Evolutionary conservation across 2,329 filamentous ascomycete species (phyloP).

Genomic region (Paracamarosporium sp.): DNA sequence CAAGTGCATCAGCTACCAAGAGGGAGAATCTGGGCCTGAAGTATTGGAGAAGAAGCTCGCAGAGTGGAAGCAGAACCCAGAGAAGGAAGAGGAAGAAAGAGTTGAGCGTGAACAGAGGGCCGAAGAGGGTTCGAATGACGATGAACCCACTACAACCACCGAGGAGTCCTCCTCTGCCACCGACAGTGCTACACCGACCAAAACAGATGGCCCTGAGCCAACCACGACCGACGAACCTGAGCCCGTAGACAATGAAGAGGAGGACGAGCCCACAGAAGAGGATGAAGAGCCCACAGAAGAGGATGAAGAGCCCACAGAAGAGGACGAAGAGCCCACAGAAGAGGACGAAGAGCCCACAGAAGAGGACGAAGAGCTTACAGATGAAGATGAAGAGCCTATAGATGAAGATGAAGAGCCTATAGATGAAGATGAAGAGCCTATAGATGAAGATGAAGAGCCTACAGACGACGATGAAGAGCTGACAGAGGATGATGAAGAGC

Average conservation of each 20-base stretch:
- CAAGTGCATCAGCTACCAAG: slow-evolving; percentile 8
- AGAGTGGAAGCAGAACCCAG: slow-evolving; percentile 6
- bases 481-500: background rate
- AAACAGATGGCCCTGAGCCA: background rate
- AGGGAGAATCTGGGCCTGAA: background rate
- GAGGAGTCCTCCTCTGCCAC: background rate
- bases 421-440: background rate
- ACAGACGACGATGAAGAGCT: background rate
- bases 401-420: background rate
- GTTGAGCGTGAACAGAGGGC: slow-evolving; percentile 1
- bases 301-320: background rate
- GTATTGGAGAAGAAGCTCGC: slow-evolving; percentile 3
- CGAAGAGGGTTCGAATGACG: background rate
- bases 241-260: background rate
- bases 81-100: slow-evolving; percentile 7
- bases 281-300: background rate
- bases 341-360: background rate
- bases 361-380: background rate
- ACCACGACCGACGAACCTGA: background rate
- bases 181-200: background rate
- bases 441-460: background rate
- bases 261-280: background rate
- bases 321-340: background rate
- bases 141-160: background rate
- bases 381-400: background rate